A percentile compares a stretch with the other conserved stretches of the same genome.
Conservation (phyloP, 2,329 filamentous ascomycete genomes). For the Paraphoma chrysanthemicola region DNA sequence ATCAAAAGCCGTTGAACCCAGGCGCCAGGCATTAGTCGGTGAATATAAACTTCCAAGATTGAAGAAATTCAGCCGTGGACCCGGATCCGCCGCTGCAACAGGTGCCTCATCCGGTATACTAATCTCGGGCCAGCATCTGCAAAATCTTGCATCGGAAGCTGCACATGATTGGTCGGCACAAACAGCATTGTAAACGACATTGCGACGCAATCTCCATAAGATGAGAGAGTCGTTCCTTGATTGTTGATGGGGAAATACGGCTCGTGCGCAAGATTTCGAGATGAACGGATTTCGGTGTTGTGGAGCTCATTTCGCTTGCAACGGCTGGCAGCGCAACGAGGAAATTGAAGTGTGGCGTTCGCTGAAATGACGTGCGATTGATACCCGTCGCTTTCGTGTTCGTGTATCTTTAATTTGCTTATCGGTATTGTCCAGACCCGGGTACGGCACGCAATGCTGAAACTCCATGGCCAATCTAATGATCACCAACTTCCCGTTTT, state of each 20-base stretch:
- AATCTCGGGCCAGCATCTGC: conserved; percentile 20
- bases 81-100: conserved; percentile 16
- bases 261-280: conserved; percentile 38
- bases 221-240: conserved; percentile 34
- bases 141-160: conserved; percentile 7
- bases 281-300: conserved; percentile 34
- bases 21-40: conserved; percentile 17
- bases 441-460: conserved; percentile 29
- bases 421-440: conserved; percentile 18
- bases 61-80: conserved; percentile 24
- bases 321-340: conserved; percentile 30
- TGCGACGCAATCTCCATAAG: conserved; percentile 42
- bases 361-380: conserved; percentile 14
- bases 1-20: conserved; percentile 19
- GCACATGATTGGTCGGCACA: conserved; percentile 13
- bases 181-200: conserved; percentile 27
- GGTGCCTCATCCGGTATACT: conserved; percentile 15
- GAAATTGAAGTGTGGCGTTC: conserved; percentile 29
- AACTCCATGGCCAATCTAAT: conserved; percentile 35
- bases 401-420: conserved; percentile 14
- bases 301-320: conserved; percentile 50
- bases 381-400: conserved; percentile 10
- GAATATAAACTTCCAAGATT: conserved; percentile 12
- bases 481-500: conserved; percentile 46
- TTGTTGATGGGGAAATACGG: conserved; percentile 19